A percentile compares a stretch with the other conserved stretches of the same genome.
These are phyloP conservation scores for Dovyalis caffra DNA, from an alignment of 345 rosid genomes.

Conservation along the genomic window DNA sequence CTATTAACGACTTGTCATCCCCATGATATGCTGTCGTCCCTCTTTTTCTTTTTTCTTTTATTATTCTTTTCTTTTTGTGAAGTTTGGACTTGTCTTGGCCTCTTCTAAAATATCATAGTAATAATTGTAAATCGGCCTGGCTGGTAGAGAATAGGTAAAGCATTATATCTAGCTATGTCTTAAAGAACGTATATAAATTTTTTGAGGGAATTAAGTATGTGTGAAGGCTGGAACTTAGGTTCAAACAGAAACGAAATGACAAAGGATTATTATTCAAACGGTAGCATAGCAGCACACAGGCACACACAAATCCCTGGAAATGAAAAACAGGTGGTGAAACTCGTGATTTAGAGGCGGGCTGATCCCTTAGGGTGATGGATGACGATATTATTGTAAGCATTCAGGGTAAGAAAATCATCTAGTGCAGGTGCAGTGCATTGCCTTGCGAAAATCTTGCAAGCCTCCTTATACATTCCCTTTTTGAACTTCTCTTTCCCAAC, in stretches of 20 bases:
- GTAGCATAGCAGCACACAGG: background rate
- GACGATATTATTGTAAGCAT: conserved; percentile 67
- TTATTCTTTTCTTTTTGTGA: no score
- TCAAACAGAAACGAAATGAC: background rate
- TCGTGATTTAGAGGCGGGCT: conserved; percentile 49
- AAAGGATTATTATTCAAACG: background rate
- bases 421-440: conserved; percentile 60
- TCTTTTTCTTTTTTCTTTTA: no score
- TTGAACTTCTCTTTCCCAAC: conserved; percentile 77
- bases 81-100: no score
- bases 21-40: no score
- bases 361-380: conserved; percentile 48
- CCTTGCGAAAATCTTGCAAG: conserved; percentile 64
- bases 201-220: background rate
- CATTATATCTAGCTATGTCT: no score
- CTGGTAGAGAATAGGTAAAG: no score
- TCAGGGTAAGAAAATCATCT: conserved; percentile 87
- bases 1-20: no score
- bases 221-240: background rate
- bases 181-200: no score
- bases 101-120: no score
- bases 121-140: no score
- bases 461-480: conserved; percentile 74
- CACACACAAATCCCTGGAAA: background rate
- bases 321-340: background rate